Conservation (phyloP, 2,329 filamentous ascomycete genomes). For the Colletotrichum sojae region DNA sequence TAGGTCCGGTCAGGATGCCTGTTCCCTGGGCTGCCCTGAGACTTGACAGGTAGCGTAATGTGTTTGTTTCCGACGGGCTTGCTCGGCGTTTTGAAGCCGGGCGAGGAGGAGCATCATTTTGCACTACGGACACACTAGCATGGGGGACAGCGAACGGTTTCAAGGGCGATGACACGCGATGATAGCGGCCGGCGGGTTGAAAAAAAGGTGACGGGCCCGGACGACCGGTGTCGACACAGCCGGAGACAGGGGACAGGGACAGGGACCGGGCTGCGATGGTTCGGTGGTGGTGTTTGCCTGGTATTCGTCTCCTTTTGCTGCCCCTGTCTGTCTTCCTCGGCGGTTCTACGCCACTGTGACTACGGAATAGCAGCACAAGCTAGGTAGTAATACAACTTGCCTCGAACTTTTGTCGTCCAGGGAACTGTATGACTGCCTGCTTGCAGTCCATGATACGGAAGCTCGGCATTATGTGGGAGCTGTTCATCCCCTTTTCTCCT, state of each 20-base stretch:
- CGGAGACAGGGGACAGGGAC: slow-evolving; percentile 6
- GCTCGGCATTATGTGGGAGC: no score
- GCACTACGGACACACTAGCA: no score
- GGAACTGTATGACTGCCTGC: no score
- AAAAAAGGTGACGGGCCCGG: slow-evolving; percentile 15
- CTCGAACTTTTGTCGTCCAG: not conserved
- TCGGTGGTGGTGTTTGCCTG: not conserved
- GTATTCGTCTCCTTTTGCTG: slow-evolving; percentile 13
- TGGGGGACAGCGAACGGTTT: no score
- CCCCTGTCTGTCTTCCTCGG: slow-evolving; percentile 2
- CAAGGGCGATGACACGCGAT: no score
- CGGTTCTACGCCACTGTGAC: not conserved
- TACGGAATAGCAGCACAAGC: not conserved
- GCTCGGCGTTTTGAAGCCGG: slow-evolving; percentile 5
- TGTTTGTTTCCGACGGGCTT: slow-evolving; percentile 28
- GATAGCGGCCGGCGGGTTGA: no score
- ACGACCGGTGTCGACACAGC: slow-evolving; percentile 29
- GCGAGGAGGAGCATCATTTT: not conserved
- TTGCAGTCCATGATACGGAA: no score
- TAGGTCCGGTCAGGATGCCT: slow-evolving; percentile 22
- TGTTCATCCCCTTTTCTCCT: no score
- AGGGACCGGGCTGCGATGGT: slow-evolving; percentile 1
- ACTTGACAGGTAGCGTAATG: slow-evolving; percentile 28
- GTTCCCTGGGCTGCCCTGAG: slow-evolving; percentile 26
- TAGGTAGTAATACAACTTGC: not conserved